Percentiles rank a stretch among this genome's conserved stretches.
Conservation (phyloP, 805 yeast genomes). For the Brettanomyces nanus region DNA sequence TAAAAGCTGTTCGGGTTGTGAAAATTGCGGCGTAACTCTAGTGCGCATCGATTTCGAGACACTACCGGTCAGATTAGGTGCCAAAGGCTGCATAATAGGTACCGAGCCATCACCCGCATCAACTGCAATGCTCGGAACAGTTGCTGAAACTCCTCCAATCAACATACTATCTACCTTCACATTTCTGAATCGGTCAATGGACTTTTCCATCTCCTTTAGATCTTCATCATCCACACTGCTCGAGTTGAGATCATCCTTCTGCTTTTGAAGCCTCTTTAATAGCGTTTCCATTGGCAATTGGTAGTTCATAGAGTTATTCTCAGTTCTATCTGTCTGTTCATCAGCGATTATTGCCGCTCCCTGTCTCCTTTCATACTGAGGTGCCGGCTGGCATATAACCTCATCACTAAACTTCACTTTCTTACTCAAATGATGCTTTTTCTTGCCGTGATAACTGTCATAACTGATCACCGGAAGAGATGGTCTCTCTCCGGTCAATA, state of each 20-base stretch:
- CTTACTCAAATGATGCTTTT: constrained; percentile 34
- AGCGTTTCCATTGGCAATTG: constrained; percentile 75
- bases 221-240: background rate
- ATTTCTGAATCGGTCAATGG: constrained; percentile 36
- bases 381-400: constrained; percentile 31
- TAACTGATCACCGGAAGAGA: constrained; percentile 23
- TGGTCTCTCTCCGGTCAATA: constrained; percentile 75
- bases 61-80: constrained; percentile 46
- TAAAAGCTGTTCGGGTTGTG: background rate
- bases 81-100: constrained; percentile 33
- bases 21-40: background rate
- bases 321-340: constrained; percentile 4
- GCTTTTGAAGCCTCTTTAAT: constrained; percentile 34
- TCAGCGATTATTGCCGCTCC: constrained; percentile 1
- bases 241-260: constrained; percentile 4
- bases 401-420: constrained; percentile 70
- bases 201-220: background rate
- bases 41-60: constrained; percentile 39
- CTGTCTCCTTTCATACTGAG: constrained; percentile 8
- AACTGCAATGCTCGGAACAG: constrained; percentile 2
- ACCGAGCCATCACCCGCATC: background rate
- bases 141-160: constrained; percentile 9
- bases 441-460: background rate
- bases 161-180: constrained; percentile 52
- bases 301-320: constrained; percentile 47